These are phyloP conservation scores for Pulveroboletus sp. DNA, from an alignment of 768 basidiomycete genomes.

Conservation along the genomic window DNA sequence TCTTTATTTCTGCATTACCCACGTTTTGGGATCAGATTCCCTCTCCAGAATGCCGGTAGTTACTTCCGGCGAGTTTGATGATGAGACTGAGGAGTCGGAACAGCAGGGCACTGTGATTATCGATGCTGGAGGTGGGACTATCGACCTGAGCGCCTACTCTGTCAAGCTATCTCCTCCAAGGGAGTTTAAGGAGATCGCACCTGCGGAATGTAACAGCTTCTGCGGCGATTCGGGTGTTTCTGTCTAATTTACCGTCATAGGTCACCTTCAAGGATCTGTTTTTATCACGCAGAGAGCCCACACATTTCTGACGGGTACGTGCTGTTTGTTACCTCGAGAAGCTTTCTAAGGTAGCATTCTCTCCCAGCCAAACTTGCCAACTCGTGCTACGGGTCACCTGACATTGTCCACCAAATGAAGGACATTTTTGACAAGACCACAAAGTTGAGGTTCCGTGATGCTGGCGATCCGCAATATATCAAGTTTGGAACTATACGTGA, in stretches of 20 bases:
- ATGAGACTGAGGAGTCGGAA: constrained; percentile 14
- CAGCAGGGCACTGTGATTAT: constrained; percentile 38
- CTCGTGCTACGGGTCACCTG: constrained; percentile 25
- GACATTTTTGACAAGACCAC: constrained; percentile 33
- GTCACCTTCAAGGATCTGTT: constrained; percentile 36
- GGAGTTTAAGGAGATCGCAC: constrained; percentile 33
- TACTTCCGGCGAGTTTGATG: not conserved
- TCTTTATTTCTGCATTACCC: constrained; percentile 38
- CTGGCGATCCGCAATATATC: constrained; percentile 32
- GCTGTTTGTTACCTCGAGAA: not conserved
- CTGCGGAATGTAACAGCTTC: constrained; percentile 24
- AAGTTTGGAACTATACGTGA: constrained; percentile 37
- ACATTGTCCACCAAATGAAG: constrained; percentile 31
- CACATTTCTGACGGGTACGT: constrained; percentile 26
- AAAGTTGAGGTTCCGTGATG: constrained; percentile 38
- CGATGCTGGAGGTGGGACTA: constrained; percentile 41
- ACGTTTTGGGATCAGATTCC: constrained; percentile 34
- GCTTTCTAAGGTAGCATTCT: not conserved
- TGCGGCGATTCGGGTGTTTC: not conserved
- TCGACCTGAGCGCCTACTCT: constrained; percentile 36
- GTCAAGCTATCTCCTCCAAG: constrained; percentile 18
- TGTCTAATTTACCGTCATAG: constrained; percentile 13
- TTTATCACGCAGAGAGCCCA: constrained; percentile 30
- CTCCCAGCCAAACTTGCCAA: constrained; percentile 25
- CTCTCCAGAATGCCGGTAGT: constrained; percentile 7